Conservation (phyloP, 2,329 filamentous ascomycete genomes). For the Sporothrix sp. region DNA sequence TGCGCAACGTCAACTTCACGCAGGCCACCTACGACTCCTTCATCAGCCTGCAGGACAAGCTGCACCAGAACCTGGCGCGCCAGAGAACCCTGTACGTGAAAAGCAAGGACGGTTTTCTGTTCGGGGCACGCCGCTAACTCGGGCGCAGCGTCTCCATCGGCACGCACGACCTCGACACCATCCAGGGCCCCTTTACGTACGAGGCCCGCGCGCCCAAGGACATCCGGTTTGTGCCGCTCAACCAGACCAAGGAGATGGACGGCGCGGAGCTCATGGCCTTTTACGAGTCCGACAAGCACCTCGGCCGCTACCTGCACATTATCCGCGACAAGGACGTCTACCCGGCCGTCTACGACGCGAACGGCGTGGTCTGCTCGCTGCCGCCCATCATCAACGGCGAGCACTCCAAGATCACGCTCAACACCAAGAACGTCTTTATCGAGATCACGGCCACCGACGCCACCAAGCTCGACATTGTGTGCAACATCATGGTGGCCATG, state of each 20-base stretch:
- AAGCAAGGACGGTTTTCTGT: no score
- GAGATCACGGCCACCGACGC: conserved; percentile 90
- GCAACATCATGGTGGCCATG: conserved; percentile 91
- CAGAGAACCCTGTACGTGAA: conserved; percentile 60
- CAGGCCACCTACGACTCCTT: conserved; percentile 90
- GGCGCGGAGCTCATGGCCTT: conserved; percentile 85
- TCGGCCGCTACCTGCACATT: conserved; percentile 75
- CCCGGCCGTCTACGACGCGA: conserved; percentile 87
- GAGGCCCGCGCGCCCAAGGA: conserved; percentile 86
- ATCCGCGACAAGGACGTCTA: conserved; percentile 91
- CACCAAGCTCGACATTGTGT: conserved; percentile 79
- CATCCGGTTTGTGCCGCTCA: conserved; percentile 83
- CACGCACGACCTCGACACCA: conserved; percentile 89
- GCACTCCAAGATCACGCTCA: conserved; percentile 86
- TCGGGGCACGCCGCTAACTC: no score
- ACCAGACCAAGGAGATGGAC: conserved; percentile 83
- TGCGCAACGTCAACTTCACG: conserved; percentile 86
- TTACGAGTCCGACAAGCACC: conserved; percentile 89
- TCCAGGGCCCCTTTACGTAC: conserved; percentile 93
- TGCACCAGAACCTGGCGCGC: conserved; percentile 90
- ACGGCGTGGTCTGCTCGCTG: conserved; percentile 79
- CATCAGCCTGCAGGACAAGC: conserved; percentile 94
- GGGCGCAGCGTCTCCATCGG: conserved; percentile 96
- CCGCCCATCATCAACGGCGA: conserved; percentile 97
- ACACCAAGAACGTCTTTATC: conserved; percentile 92